Base-by-base conservation (phyloP, 1,139 yeast species). In the Suhomyces coccinellae region DNA sequence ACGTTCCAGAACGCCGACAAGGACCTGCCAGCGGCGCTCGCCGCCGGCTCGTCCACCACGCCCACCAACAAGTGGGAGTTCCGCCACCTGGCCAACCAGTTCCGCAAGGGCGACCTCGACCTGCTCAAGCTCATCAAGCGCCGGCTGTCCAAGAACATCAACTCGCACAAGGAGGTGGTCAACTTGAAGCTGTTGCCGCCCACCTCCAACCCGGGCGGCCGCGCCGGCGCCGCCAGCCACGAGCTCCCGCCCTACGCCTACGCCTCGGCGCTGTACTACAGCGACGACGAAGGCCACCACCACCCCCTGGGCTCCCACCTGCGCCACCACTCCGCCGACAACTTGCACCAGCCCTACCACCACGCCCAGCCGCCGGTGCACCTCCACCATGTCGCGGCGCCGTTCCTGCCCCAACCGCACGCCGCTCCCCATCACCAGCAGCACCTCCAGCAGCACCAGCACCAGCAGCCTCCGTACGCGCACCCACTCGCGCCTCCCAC, bases 21-120 rank as follows among this genome's bases (percentile, higher is more conserved):
- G 39, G 51, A 49, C 28, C 34, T 41, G 16, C 45, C 45, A 30
- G 49, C 49, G 38, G 37, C 41, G 32, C 29, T 35, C 12, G 33
- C 48, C 20, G 43, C 48, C 22, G 51, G 45, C 17, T 40, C 53
- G 20, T 44, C 50, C 14, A 55, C 56, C 52, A 67, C 63, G 62
- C 70, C 63, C 55, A 40, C 55, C 38, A 49, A 55, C 47, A 54
- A 54, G 40, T 85, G 93, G 93, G 91, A 85, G 62, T 85, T 85
- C 59, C 76, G 82, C 43, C 93, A 85, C 59, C 75, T 83, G 28
- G 75, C 84, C 12, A 82, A 80, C 32, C 80, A 77, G 51, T 85
- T 85, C 62, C 73, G 79, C 49, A 82, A 79, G 54, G 90, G 87
- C 34, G 88, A 83, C 59, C 65, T 77, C 11, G 81, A 77, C 39